Evolutionary conservation across 1,139 yeast genomes (phyloP), one percentile per base, ranked within the genome.

Genomic region (Candida smagusa): DNA sequence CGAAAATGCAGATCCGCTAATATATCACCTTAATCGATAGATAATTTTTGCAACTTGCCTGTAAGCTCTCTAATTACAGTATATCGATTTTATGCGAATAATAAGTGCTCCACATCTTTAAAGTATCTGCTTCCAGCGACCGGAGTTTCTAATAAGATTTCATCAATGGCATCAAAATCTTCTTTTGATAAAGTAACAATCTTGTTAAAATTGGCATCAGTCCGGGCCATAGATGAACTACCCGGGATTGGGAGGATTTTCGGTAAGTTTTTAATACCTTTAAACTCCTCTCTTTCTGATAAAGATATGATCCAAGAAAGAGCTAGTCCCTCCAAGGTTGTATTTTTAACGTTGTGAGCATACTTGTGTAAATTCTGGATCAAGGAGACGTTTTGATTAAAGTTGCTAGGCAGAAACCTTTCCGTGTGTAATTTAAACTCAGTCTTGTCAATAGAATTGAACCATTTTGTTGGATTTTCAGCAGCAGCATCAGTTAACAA

Each of bases 201-300:
- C 32, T 46, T 47, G 9, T 70, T 64, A 45, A 73, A 65, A 59
- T 84, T 86, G 51, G 77, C 83, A 35, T 69, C 68, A 23, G 81
- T 76, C 51, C 84, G 77, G 9, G 57, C 67, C 3, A 63, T 60
- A 12, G 79, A 73, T 5, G 87, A 71, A 7, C 85, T 79, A 34
- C 89, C 81, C 12, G 95, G 95, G 53, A 87, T 84, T 28, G 95
- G 94, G 31, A 87, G 59, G 34, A 85, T 68, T 38, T 65, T 68
- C n/a, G 88, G 77, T 43, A 72, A 74, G 36, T 56, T 66, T 50
- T 49, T 54, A 37, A 49, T 67, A 50, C 63, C 72, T 35, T 48
- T 42, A 37, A 47, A 61, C 28, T 55, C 49, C 22, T 45, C 39
- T 3, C 46, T 41, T 12, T 54, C 58, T 0, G 66, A 58, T 22